These are phyloP conservation scores for Aspergillus intermedius DNA, from an alignment of 2,329 filamentous ascomycete species.

Conservation along the genomic window DNA sequence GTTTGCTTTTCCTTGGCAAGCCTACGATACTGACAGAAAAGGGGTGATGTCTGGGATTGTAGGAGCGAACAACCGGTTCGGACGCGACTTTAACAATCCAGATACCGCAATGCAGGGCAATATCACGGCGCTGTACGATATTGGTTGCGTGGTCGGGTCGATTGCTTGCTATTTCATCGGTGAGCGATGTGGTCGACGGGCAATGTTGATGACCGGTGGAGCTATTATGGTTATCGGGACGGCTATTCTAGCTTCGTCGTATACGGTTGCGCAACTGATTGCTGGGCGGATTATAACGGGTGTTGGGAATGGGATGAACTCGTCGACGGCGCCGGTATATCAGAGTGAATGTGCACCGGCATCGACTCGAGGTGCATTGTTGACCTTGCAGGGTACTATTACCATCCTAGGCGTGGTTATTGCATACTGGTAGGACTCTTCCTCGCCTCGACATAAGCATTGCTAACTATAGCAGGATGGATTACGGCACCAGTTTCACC, in stretches of 20 bases:
- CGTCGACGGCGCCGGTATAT: slow-evolving; percentile 20
- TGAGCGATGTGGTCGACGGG: slow-evolving; percentile 38
- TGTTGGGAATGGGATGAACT: slow-evolving; percentile 26
- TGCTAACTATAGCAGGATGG: slow-evolving; percentile 21
- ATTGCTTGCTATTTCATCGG: slow-evolving; percentile 33
- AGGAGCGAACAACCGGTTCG: slow-evolving; percentile 37
- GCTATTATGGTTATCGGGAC: slow-evolving; percentile 28
- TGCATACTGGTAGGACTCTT: slow-evolving; percentile 13
- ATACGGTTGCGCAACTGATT: slow-evolving; percentile 41
- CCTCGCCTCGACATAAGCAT: slow-evolving; percentile 22
- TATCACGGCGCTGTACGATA: slow-evolving; percentile 23
- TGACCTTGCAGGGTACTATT: slow-evolving; percentile 21
- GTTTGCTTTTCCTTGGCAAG: background rate
- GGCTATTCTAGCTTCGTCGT: slow-evolving; percentile 31
- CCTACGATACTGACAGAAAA: background rate
- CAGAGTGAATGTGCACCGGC: slow-evolving; percentile 27
- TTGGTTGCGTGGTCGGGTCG: slow-evolving; percentile 28
- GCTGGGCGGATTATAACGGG: slow-evolving; percentile 44
- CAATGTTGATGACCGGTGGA: slow-evolving; percentile 37
- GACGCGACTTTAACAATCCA: slow-evolving; percentile 33
- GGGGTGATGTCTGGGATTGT: slow-evolving; percentile 35
- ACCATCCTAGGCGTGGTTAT: slow-evolving; percentile 19
- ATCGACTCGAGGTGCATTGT: slow-evolving; percentile 16
- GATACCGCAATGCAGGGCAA: slow-evolving; percentile 35
- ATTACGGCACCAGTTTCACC: slow-evolving; percentile 37